A percentile compares a stretch with the other conserved stretches of the same genome.
phyloP scores from a whole-genome alignment of 208 protist species.

The Trypanosoma rangeli region DNA sequence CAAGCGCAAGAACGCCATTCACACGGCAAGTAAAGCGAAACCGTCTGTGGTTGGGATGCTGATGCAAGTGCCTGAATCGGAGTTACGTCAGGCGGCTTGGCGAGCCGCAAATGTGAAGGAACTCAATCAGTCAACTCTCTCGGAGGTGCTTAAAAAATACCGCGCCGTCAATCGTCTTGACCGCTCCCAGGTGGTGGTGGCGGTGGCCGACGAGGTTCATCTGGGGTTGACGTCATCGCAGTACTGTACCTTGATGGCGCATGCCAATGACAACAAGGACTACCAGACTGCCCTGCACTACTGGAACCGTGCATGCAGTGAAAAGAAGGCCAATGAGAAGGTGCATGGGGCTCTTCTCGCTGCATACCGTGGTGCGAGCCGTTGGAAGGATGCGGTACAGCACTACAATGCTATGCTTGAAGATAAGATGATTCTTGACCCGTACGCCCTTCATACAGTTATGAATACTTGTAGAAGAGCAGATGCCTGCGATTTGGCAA shows the following conservation, averaged over 20 bases:
- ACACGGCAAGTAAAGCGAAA: slow-evolving; percentile 52
- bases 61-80: slow-evolving; percentile 42
- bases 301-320: slow-evolving; percentile 61
- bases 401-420: slow-evolving; percentile 70
- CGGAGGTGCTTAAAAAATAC: slow-evolving; percentile 53
- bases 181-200: slow-evolving; percentile 58
- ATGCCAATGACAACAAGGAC: slow-evolving; percentile 80
- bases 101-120: slow-evolving; percentile 54
- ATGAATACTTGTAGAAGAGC: slow-evolving; percentile 82
- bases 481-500: slow-evolving; percentile 50
- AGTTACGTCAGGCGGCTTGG: slow-evolving; percentile 38
- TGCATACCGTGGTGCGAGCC: slow-evolving; percentile 57
- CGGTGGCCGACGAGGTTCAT: slow-evolving; percentile 38
- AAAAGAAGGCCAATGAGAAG: slow-evolving; percentile 53
- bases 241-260: slow-evolving; percentile 81
- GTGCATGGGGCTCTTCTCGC: slow-evolving; percentile 75
- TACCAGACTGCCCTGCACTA: slow-evolving; percentile 51
- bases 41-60: slow-evolving; percentile 45
- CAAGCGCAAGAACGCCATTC: slow-evolving; percentile 69
- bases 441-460: slow-evolving; percentile 65
- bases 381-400: slow-evolving; percentile 64
- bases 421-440: slow-evolving; percentile 65
- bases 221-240: slow-evolving; percentile 62
- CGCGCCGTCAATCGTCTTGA: slow-evolving; percentile 74
- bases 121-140: slow-evolving; percentile 48